These are phyloP conservation scores for Sporormia fimetaria DNA, from an alignment of 495 filamentous ascomycete species.

Conservation along the genomic window DNA sequence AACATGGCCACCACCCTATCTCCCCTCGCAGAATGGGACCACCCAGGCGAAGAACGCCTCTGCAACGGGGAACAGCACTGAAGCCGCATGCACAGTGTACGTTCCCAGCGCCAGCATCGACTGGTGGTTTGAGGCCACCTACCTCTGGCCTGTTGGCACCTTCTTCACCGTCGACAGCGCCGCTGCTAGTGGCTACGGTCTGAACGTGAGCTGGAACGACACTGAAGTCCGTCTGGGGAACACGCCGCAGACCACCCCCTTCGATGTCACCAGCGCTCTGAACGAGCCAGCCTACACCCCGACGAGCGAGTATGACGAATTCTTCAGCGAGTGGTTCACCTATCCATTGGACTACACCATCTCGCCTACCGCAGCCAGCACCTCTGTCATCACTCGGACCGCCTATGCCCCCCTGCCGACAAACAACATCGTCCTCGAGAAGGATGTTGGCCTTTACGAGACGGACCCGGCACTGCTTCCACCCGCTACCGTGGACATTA, in stretches of 20 bases:
- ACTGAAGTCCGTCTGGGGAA: background rate
- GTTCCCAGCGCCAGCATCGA: slow-evolving; percentile 15
- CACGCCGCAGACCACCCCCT: slow-evolving; percentile 15
- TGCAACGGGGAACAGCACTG: background rate
- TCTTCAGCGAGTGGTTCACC: background rate
- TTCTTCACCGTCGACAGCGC: background rate
- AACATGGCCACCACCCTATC: no score
- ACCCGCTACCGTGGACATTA: slow-evolving; percentile 15
- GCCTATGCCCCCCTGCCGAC: slow-evolving; percentile 21
- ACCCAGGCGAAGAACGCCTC: slow-evolving; percentile 2
- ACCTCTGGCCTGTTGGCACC: slow-evolving; percentile 1
- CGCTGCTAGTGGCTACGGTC: no score
- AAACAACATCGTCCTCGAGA: slow-evolving; percentile 11
- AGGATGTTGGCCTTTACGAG: slow-evolving; percentile 3
- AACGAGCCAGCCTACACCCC: slow-evolving; percentile 4
- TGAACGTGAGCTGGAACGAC: slow-evolving; percentile 4
- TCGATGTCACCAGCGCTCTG: slow-evolving; percentile 26
- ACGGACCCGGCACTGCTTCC: slow-evolving; percentile 1
- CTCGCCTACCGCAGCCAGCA: slow-evolving; percentile 26
- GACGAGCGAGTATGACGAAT: background rate
- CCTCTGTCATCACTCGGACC: slow-evolving; percentile 22
- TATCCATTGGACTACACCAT: slow-evolving; percentile 15
- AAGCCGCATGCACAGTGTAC: slow-evolving; percentile 18
- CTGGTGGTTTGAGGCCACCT: slow-evolving; percentile 21
- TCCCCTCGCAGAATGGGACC: no score